Conservation (phyloP, 306 rosid genomes). For the Gleditsia sinensis region DNA sequence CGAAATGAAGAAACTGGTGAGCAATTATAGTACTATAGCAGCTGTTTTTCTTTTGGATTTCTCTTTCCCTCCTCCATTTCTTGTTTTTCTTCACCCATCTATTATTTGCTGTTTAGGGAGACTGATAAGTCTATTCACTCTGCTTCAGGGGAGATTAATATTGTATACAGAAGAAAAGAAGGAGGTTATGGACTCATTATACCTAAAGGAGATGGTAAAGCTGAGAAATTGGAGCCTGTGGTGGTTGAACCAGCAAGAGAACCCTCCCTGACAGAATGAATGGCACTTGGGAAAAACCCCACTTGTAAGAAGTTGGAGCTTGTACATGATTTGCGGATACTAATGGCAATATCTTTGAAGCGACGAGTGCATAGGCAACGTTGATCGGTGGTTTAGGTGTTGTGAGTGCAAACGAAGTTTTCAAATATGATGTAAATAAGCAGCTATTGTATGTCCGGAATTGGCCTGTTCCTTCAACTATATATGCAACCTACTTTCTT, state of each 20-base stretch:
- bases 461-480: neutral
- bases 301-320: slow-evolving; percentile 35
- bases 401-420: slow-evolving; percentile 25
- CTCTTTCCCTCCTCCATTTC: neutral
- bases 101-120: slow-evolving; percentile 14
- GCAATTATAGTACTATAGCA: neutral
- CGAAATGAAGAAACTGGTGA: slow-evolving; percentile 91
- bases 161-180: slow-evolving; percentile 76
- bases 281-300: slow-evolving; percentile 25
- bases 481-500: too few relatives aligned
- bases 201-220: slow-evolving; percentile 65
- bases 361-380: neutral
- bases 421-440: slow-evolving; percentile 17
- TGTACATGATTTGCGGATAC: slow-evolving; percentile 37
- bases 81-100: neutral
- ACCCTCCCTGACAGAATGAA: slow-evolving; percentile 60
- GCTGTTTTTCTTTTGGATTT: slow-evolving; percentile 15
- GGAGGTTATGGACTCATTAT: slow-evolving; percentile 90
- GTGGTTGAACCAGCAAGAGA: slow-evolving; percentile 54
- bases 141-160: slow-evolving; percentile 76
- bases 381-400: neutral
- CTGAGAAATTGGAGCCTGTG: slow-evolving; percentile 50
- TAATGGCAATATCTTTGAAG: slow-evolving; percentile 25
- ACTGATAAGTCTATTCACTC: slow-evolving; percentile 27
- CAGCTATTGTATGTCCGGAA: neutral